Percentiles rank a stretch among this genome's conserved stretches.
These are phyloP conservation scores for Cercospora janseana DNA, from an alignment of 2,329 filamentous ascomycete genomes.

Conservation along the genomic window DNA sequence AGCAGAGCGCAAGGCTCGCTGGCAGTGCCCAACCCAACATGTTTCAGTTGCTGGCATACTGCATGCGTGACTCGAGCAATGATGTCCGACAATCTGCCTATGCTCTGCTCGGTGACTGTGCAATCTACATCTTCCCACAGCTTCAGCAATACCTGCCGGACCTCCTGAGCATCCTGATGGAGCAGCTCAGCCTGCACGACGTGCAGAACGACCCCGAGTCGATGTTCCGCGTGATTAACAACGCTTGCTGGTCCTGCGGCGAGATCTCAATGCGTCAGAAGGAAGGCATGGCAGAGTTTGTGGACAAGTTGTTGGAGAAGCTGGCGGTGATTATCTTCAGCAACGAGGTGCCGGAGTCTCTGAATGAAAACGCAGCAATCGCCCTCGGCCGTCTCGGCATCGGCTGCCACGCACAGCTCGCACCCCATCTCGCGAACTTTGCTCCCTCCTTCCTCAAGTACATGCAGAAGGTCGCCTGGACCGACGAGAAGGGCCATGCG, in stretches of 20 bases:
- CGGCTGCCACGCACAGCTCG: slow-evolving; percentile 71
- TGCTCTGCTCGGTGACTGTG: slow-evolving; percentile 88
- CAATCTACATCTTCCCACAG: slow-evolving; percentile 84
- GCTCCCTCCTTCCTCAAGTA: slow-evolving; percentile 76
- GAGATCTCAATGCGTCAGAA: slow-evolving; percentile 83
- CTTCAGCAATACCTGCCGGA: slow-evolving; percentile 70
- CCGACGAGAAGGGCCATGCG: slow-evolving; percentile 90
- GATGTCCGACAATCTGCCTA: slow-evolving; percentile 96
- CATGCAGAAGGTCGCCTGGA: slow-evolving; percentile 81
- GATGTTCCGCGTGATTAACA: slow-evolving; percentile 91
- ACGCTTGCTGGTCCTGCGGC: slow-evolving; percentile 94
- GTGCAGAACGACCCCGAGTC: slow-evolving; percentile 78
- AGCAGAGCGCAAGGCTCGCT: slow-evolving; percentile 74
- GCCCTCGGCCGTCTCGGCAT: slow-evolving; percentile 85
- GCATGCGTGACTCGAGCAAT: slow-evolving; percentile 86
- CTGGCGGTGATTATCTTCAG: slow-evolving; percentile 82
- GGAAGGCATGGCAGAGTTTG: slow-evolving; percentile 69
- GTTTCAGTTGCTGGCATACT: slow-evolving; percentile 86
- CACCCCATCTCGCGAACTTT: slow-evolving; percentile 75
- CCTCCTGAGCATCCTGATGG: slow-evolving; percentile 77
- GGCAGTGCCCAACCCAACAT: slow-evolving; percentile 73
- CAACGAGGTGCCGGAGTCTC: slow-evolving; percentile 77
- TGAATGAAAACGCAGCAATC: slow-evolving; percentile 92
- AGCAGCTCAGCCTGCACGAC: slow-evolving; percentile 71
- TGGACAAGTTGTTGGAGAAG: slow-evolving; percentile 72